Evolutionary conservation across 2,329 filamentous ascomycete genomes (phyloP), one percentile per base, ranked within the genome.

Genomic region (Alternaria conjuncta): DNA sequence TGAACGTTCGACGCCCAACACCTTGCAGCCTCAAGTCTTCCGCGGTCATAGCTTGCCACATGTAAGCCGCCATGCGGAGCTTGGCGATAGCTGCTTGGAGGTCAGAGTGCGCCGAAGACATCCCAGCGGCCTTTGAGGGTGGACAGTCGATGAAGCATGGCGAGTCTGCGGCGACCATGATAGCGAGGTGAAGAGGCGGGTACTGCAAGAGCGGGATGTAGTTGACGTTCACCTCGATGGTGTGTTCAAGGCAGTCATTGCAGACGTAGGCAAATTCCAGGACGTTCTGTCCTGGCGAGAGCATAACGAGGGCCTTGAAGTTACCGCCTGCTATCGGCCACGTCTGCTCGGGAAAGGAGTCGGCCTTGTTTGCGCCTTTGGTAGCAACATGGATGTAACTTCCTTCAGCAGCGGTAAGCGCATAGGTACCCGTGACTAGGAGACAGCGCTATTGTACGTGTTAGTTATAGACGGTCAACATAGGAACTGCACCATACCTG

Each of bases 21-120:
- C 71, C 71, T 54, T 74, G 72, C 18, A 57, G 23, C 1, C 71
- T 69, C 66, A 77, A 57, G 43, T 77, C 74, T 60, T 78, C 75
- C 2, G 75, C 76, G n/a, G 74, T 77, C 66, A 75, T 67, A 13
- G 75, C 75, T 59, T 79, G 75, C 75, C 75, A 78, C 75, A 78
- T 78, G 62, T 76, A 77, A 3, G 76, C 75, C 7, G 75, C 71
- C 69, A 75, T 77, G n/a, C 75, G 71, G 12, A 78, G 66, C 67
- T 79, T 79, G 8, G 71, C 69, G 41, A 76, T 69, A 5, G 72
- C 75, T 28, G 75, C 74, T n/a, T 74, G 64, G 7, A 79, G 61
- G 46, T 71, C 70, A 6, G 68, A 68, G 41, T 78, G 75, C 4
- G 75, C 66, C 3, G 71, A 73, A 21, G 69, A 69, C 2, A 72